These are phyloP conservation scores for Myxozyma neglecta DNA, from an alignment of 805 yeast species.

Conservation along the genomic window DNA sequence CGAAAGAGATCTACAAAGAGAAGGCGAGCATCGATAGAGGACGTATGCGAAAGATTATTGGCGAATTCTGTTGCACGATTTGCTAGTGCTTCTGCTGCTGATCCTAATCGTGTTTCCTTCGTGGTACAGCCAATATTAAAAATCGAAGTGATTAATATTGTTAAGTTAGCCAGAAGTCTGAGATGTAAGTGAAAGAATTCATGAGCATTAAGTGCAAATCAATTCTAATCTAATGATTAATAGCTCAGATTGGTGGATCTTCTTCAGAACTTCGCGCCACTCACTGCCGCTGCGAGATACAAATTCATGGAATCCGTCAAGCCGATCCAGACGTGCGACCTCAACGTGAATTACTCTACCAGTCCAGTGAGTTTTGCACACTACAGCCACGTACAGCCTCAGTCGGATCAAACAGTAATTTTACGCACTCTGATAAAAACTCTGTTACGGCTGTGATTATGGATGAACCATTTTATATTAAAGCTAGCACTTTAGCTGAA, in stretches of 20 bases:
- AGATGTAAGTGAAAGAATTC: conserved; percentile 12
- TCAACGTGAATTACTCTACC: conserved; percentile 9
- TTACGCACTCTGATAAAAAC: background rate
- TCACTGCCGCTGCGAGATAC: conserved; percentile 22
- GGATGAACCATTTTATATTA: conserved; percentile 29
- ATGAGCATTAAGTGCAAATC: background rate
- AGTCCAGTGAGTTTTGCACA: conserved; percentile 23
- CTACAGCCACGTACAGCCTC: conserved; percentile 6
- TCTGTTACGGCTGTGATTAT: conserved; percentile 8
- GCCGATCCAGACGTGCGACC: background rate
- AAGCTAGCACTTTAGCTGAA: conserved; percentile 22
- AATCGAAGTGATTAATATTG: conserved; percentile 20
- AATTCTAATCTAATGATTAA: background rate
- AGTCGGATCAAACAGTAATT: background rate
- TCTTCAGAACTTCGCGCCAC: conserved; percentile 8
- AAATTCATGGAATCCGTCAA: background rate
- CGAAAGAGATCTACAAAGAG: background rate
- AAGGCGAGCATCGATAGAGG: conserved; percentile 13
- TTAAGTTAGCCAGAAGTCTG: conserved; percentile 15
- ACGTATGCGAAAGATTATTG: conserved; percentile 16
- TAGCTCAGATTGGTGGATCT: conserved; percentile 13
- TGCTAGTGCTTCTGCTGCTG: conserved; percentile 1
- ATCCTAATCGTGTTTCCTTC: conserved; percentile 2
- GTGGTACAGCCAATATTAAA: conserved; percentile 21
- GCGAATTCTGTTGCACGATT: background rate